These are phyloP conservation scores for Neoscytalidium dimidiatum DNA, from an alignment of 2,329 filamentous ascomycete genomes.

Conservation along the genomic window DNA sequence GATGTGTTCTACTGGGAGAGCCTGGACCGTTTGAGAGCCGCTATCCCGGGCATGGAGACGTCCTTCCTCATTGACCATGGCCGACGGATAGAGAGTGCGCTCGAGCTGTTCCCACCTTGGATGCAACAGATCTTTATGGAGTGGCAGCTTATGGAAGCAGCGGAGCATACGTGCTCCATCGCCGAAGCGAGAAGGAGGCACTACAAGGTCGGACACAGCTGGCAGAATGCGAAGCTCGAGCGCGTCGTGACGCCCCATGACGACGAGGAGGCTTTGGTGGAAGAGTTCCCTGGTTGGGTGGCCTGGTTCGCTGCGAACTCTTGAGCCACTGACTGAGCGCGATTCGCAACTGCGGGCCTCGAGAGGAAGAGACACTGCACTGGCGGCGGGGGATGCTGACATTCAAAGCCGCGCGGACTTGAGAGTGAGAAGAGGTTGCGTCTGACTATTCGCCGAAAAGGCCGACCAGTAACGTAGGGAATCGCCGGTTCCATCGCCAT, in stretches of 20 bases:
- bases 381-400: no score
- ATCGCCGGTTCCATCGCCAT: no score
- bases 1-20: neutral
- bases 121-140: neutral
- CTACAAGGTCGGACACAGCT: neutral
- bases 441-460: no score
- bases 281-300: neutral
- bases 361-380: no score
- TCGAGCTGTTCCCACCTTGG: no score
- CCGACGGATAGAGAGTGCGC: neutral
- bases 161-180: neutral
- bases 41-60: neutral
- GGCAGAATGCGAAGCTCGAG: neutral
- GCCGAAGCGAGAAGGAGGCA: neutral
- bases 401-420: no score
- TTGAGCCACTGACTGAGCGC: no score
- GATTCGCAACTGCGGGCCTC: no score
- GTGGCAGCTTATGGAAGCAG: neutral
- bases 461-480: no score
- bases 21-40: neutral
- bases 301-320: no score
- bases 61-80: neutral
- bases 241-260: neutral
- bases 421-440: no score
- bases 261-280: neutral